Base-by-base conservation (phyloP, 352 stramenopile genomes). In the Aphanomyces astaci region DNA sequence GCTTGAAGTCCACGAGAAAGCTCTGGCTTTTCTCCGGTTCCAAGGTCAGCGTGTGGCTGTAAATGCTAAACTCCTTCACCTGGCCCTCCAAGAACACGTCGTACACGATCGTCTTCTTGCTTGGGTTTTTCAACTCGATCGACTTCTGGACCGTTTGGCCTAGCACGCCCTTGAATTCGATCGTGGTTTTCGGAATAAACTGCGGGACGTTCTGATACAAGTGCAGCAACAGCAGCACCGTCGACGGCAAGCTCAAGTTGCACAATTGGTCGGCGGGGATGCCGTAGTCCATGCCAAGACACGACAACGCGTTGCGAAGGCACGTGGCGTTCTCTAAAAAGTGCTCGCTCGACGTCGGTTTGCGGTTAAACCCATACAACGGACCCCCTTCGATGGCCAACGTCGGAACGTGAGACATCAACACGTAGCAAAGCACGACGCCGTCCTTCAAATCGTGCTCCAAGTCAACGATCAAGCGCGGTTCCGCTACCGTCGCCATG, bases 121-220 rank as follows among this genome's bases (percentile, higher is more conserved):
- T 92, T 4, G 92, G 88, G 64, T 98, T 98, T 66, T 88, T 90
- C 1, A 98, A 76, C 67, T 98, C 94, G 32, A 98, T 98, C 5
- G 72, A 95, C 53, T 98, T 98, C 15, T 87, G 82, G 30, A 97
- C 94, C 22, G 79, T 70, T 43, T 88, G 82, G 0, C 93, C 93
- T 4, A 98, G 72, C 3, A 81, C 72, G 4, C 89, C 93, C 31
- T 83, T 80, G 69, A 98, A 98, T 43, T 97, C 89, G 63, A 98
- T 96, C 30, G 82, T 96, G 10, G 87, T 90, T 66, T 97, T 98
- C 3, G 94, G 94, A 19, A 98, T 82, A 25, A 97, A 93, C 67
- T 96, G 81, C 27, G 92, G 92, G 24, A 98, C 65, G 9, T 84
- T 92, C 70, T 96, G 87, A 32, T 96, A 94, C 31, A 98, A 71